Conservation (phyloP, 208 protist species). For the Acanthamoeba royreba region DNA sequence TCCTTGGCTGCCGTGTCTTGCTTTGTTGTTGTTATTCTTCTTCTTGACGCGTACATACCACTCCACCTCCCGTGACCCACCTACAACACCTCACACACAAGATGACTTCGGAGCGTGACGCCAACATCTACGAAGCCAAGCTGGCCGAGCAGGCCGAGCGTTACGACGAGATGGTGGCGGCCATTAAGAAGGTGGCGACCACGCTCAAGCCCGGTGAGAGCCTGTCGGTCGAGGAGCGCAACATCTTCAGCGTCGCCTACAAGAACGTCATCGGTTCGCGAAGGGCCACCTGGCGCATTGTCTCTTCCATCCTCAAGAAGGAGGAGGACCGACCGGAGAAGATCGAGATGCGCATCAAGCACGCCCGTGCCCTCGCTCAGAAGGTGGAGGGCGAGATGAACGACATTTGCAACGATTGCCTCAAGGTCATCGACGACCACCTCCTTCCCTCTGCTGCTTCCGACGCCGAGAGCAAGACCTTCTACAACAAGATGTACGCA, state of each 20-base stretch:
- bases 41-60: no score
- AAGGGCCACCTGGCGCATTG: conserved; percentile 95
- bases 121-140: conserved; percentile 53
- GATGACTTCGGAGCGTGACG: no score
- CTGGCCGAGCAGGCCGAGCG: conserved; percentile 96
- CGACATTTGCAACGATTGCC: conserved; percentile 94
- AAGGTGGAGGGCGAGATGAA: conserved; percentile 94
- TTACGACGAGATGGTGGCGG: conserved; percentile 96
- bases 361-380: conserved; percentile 82
- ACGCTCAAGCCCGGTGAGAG: conserved; percentile 82
- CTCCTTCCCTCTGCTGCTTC: conserved; percentile 88
- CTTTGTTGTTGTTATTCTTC: no score
- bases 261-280: conserved; percentile 98
- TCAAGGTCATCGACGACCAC: conserved; percentile 91
- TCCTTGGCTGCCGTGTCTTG: no score
- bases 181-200: conserved; percentile 93
- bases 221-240: conserved; percentile 96
- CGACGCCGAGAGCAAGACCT: conserved; percentile 80
- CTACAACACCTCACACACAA: no score
- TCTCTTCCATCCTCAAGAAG: conserved; percentile 94
- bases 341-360: conserved; percentile 86
- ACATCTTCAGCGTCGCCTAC: conserved; percentile 98
- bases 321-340: conserved; percentile 88
- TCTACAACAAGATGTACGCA: conserved; percentile 85
- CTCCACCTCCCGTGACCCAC: no score